These are phyloP conservation scores for Stemphylium lycopersici DNA, from an alignment of 2,329 filamentous ascomycete species.

Conservation along the genomic window DNA sequence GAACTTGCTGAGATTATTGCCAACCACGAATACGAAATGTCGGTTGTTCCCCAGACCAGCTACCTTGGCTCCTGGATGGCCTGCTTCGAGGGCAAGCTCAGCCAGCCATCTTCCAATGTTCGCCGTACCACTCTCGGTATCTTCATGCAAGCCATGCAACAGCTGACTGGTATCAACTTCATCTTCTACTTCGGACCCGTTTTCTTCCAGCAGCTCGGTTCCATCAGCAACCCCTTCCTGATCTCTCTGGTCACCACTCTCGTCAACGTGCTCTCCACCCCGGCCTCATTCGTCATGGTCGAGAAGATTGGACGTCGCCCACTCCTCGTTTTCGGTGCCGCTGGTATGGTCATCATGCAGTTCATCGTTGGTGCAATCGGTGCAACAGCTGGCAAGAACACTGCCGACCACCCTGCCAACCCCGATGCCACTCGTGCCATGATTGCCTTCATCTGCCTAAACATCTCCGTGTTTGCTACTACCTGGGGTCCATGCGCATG, in stretches of 20 bases:
- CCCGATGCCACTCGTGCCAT: conserved; percentile 51
- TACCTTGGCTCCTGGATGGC: conserved; percentile 65
- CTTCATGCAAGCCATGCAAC: conserved; percentile 58
- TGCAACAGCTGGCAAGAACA: conserved; percentile 43
- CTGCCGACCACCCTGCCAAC: conserved; percentile 46
- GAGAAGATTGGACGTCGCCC: conserved; percentile 82
- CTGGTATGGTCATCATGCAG: conserved; percentile 84
- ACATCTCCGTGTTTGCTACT: conserved; percentile 88
- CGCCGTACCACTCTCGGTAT: conserved; percentile 57
- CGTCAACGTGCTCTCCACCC: conserved; percentile 85
- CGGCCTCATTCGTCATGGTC: conserved; percentile 83
- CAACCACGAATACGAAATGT: conserved; percentile 86
- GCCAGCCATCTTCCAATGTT: conserved; percentile 58
- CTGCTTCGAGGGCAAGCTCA: conserved; percentile 63
- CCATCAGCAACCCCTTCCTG: conserved; percentile 77
- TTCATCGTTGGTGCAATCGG: conserved; percentile 80
- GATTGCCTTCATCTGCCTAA: conserved; percentile 90
- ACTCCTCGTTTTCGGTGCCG: conserved; percentile 77
- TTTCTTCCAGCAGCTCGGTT: conserved; percentile 78
- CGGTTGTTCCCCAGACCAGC: conserved; percentile 53
- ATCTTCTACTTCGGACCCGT: conserved; percentile 66
- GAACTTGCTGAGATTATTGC: conserved; percentile 88
- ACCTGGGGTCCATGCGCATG: conserved; percentile 82
- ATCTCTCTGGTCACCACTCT: conserved; percentile 85
- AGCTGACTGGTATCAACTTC: conserved; percentile 86